A percentile compares a stretch with the other conserved stretches of the same genome.
phyloP scores from a whole-genome alignment of 441 rosid genomes.

The Lepidium campestre region DNA sequence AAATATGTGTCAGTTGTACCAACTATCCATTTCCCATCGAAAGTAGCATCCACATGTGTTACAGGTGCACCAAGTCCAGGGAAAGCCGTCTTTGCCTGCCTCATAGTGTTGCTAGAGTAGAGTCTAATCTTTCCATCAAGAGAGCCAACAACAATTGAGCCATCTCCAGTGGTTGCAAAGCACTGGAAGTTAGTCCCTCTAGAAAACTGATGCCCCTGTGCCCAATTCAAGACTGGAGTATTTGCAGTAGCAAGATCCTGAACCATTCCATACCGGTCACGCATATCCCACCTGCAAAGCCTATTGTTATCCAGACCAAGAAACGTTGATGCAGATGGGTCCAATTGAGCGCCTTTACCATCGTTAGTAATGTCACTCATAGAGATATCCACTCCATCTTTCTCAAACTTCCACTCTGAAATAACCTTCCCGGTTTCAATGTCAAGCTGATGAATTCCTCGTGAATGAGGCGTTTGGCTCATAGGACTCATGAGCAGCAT shows the following conservation, averaged over 20 bases:
- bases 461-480: constrained; percentile 54
- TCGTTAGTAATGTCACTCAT: constrained; percentile 91
- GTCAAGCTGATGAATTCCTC: constrained; percentile 87
- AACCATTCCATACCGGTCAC: constrained; percentile 82
- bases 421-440: constrained; percentile 91
- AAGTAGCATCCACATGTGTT: constrained; percentile 91
- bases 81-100: constrained; percentile 94
- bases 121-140: constrained; percentile 89
- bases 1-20: constrained; percentile 89
- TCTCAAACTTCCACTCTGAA: constrained; percentile 84
- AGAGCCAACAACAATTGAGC: constrained; percentile 91
- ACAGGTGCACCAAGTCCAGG: constrained; percentile 96
- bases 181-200: constrained; percentile 95
- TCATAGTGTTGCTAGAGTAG: constrained; percentile 76
- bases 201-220: constrained; percentile 90
- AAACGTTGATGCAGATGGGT: constrained; percentile 94
- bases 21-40: constrained; percentile 92
- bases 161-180: constrained; percentile 93
- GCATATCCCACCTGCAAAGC: constrained; percentile 98
- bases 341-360: constrained; percentile 88
- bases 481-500: constrained; percentile 96
- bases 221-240: constrained; percentile 78
- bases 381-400: constrained; percentile 88
- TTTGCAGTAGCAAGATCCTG: constrained; percentile 68
- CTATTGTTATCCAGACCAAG: constrained; percentile 89